phyloP scores from a whole-genome alignment of 2,329 filamentous ascomycete species.

The Hypomyces perniciosus region DNA sequence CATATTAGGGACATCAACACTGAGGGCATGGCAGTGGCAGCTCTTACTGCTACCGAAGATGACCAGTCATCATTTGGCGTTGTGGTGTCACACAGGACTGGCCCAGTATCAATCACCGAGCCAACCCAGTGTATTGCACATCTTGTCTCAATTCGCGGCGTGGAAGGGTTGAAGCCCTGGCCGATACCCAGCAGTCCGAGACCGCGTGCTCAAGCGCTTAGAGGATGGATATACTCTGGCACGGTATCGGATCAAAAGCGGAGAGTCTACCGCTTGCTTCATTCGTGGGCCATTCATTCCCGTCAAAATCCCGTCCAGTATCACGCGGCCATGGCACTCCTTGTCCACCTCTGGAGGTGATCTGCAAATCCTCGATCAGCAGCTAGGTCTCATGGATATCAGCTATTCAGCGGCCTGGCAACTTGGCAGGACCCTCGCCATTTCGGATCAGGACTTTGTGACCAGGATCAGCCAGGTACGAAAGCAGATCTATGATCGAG shows the following conservation, averaged over 20 bases:
- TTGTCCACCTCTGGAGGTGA: conserved; percentile 30
- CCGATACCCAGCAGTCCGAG: too few species aligned
- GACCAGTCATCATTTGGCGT: too few species aligned
- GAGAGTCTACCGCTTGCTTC: conserved; percentile 34
- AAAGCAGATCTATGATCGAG: conserved; percentile 16
- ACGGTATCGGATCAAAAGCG: conserved; percentile 30
- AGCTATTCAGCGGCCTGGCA: conserved; percentile 40
- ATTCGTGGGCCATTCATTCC: conserved; percentile 34
- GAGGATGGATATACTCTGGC: conserved; percentile 34
- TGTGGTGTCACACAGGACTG: too few species aligned
- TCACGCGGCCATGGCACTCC: conserved; percentile 12
- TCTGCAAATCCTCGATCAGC: conserved; percentile 34
- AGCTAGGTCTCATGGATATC: conserved; percentile 37
- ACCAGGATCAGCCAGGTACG: conserved; percentile 1
- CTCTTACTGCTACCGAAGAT: too few species aligned
- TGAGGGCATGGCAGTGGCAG: too few species aligned
- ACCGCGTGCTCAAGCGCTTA: too few species aligned
- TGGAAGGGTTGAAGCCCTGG: too few species aligned
- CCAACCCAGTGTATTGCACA: too few species aligned
- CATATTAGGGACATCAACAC: too few species aligned
- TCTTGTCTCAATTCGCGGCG: too few species aligned
- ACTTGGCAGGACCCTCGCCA: conserved; percentile 33
- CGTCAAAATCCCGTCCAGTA: too few species aligned
- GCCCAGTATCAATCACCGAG: too few species aligned
- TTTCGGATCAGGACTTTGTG: conserved; percentile 28